These are phyloP conservation scores for Daldinia grandis DNA, from an alignment of 495 filamentous ascomycete genomes.

Conservation along the genomic window DNA sequence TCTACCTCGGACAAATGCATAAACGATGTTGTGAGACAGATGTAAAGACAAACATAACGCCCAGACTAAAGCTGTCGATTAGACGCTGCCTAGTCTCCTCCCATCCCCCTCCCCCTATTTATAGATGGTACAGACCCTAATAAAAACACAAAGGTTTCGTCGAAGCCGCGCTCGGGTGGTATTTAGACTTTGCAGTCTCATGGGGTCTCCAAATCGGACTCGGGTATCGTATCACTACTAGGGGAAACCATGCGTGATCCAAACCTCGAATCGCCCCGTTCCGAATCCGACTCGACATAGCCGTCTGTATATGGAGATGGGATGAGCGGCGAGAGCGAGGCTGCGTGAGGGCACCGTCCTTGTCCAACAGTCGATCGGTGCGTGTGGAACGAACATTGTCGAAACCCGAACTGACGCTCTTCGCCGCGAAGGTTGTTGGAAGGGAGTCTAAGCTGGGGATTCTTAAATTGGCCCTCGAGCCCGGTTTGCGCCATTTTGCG, in stretches of 20 bases:
- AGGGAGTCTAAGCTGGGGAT: constrained; percentile 58
- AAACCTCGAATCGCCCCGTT: constrained; percentile 34
- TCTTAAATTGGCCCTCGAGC: constrained; percentile 57
- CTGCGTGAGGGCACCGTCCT: constrained; percentile 51
- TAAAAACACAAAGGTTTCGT: background rate
- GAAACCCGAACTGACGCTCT: constrained; percentile 58
- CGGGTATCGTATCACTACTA: constrained; percentile 35
- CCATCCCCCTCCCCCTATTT: background rate
- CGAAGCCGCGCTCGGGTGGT: background rate
- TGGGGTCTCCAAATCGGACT: constrained; percentile 32
- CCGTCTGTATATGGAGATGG: constrained; percentile 31
- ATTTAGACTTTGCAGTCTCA: constrained; percentile 1
- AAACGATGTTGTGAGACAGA: too few species aligned
- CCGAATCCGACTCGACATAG: constrained; percentile 40
- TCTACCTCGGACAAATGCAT: too few species aligned
- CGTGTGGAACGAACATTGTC: constrained; percentile 59
- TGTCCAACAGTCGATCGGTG: constrained; percentile 56
- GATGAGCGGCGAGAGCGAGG: constrained; percentile 24
- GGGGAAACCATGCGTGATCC: constrained; percentile 34
- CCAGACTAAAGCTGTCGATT: background rate
- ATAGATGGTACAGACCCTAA: background rate
- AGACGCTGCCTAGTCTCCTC: background rate
- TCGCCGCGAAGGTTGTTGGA: constrained; percentile 55
- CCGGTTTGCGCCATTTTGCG: constrained; percentile 52
- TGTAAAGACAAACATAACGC: background rate